Base-by-base conservation (phyloP, 805 yeast species). In the Yarrowia phangngaensis region DNA sequence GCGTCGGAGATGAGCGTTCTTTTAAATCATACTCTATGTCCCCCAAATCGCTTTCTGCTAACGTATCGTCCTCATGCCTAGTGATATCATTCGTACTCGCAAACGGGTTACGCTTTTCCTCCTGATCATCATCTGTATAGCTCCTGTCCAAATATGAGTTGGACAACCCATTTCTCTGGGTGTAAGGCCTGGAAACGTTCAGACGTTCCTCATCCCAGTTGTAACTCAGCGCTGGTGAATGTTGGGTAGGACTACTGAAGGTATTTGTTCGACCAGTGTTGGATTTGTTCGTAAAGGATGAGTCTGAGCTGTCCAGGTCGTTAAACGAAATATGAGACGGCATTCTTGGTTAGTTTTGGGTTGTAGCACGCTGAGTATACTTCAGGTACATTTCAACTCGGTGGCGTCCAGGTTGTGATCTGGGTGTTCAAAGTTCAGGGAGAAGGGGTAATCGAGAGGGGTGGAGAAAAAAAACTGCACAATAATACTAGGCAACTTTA, bases 1-100 rank as follows among this genome's bases (percentile, higher is more conserved):
- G 36, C 36, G 51, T 16, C 41, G 27, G 17, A 28, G 17, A 26
- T 15, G 52, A 26, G 50, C 57, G 57, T 4, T 54, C 53, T 9
- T 47, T 38, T 17, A 52, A 16, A 13, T 54, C 55, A 24, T 31
- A 31, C 38, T 55, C 59, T 14, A 26, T 35, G 20, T 41, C 48
- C 6, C 52, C 56, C 36, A 56, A 41, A 17, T 54, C 54, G 40
- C 45, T 26, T 17, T 38, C 45, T 2, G 45, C 45, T 13, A 38
- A 19, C n/a, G 45, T 38, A 19, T 38, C 45, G 17, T 38, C 45
- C 32, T 38, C 45, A 9, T 38, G 45, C 4, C 45, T 16, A 4
- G 45, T 38, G 9, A 38, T 38, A 32, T 38, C 45, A 32, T 38
- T 38, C 32, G 45, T 38, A 6, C 24, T 17, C n/a, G 45, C 15